These are phyloP conservation scores for Discostella pseudostelligera DNA, from an alignment of 108 stramenopile genomes.

Conservation along the genomic window DNA sequence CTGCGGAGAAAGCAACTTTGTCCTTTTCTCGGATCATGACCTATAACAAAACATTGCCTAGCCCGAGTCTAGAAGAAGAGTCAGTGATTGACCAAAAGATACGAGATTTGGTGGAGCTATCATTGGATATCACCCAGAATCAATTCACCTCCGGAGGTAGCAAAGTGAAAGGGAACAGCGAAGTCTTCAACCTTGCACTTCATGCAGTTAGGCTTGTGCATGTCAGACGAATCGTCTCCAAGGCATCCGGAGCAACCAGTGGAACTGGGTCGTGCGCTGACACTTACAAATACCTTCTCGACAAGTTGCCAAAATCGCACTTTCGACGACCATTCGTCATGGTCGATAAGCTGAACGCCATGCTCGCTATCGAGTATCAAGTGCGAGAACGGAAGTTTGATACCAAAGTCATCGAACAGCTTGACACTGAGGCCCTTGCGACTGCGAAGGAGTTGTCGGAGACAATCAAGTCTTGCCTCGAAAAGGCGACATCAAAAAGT, in stretches of 20 bases:
- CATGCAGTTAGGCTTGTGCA: slow-evolving; percentile 30
- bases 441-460: slow-evolving; percentile 24
- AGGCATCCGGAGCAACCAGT: not conserved
- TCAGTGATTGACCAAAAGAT: slow-evolving; percentile 28
- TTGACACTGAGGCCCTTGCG: slow-evolving; percentile 18
- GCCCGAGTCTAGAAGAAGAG: slow-evolving; percentile 33
- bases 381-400: slow-evolving; percentile 12
- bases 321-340: slow-evolving; percentile 21
- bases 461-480: slow-evolving; percentile 16
- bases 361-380: slow-evolving; percentile 20
- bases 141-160: slow-evolving; percentile 5
- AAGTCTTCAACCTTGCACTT: slow-evolving; percentile 27
- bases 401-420: not conserved
- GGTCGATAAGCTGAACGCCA: slow-evolving; percentile 38
- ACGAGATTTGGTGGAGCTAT: slow-evolving; percentile 24
- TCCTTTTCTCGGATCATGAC: slow-evolving; percentile 25
- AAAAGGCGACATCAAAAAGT: slow-evolving; percentile 11
- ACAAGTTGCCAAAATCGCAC: slow-evolving; percentile 21
- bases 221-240: slow-evolving; percentile 22
- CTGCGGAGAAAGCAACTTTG: slow-evolving; percentile 40
- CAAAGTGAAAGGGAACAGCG: slow-evolving; percentile 5
- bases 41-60: slow-evolving; percentile 23
- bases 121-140: slow-evolving; percentile 14
- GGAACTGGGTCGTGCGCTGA: not conserved
- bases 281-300: slow-evolving; percentile 27